phyloP scores from a whole-genome alignment of 129 eudicot genomes.

The Ambrosia trifida region DNA sequence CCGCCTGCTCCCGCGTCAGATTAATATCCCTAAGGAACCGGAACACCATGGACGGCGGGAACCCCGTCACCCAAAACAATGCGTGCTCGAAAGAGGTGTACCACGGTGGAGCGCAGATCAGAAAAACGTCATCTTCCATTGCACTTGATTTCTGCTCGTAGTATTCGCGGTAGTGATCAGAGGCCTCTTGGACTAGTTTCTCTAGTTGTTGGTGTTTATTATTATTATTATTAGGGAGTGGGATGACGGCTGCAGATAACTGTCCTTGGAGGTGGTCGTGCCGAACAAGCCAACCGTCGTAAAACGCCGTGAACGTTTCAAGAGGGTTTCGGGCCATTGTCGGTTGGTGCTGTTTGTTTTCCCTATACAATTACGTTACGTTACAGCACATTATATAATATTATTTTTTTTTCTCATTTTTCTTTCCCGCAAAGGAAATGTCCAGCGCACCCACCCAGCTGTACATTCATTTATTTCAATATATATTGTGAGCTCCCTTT shows the following conservation, averaged over 20 bases:
- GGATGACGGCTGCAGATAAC: slow-evolving; percentile 7
- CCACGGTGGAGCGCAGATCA: slow-evolving; percentile 55
- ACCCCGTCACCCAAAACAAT: slow-evolving; percentile 45
- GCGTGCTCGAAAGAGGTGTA: slow-evolving; percentile 46
- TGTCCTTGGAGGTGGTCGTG: slow-evolving; percentile 31
- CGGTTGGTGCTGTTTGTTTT: background rate
- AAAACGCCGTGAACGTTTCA: slow-evolving; percentile 38
- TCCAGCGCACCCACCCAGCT: too few species aligned
- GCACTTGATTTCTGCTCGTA: slow-evolving; percentile 32
- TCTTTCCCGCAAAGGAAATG: too few species aligned
- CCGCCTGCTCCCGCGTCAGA: slow-evolving; percentile 29
- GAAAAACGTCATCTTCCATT: slow-evolving; percentile 28
- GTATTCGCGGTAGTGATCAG: slow-evolving; percentile 38
- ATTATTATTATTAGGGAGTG: background rate
- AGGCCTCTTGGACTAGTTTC: slow-evolving; percentile 23
- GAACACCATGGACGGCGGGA: slow-evolving; percentile 43
- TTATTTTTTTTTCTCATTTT: too few species aligned
- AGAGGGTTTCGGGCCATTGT: slow-evolving; percentile 15
- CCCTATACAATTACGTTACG: too few species aligned
- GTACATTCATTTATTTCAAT: too few species aligned
- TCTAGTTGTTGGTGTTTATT: slow-evolving; percentile 2
- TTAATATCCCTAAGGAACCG: slow-evolving; percentile 18
- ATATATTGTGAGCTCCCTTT: too few species aligned
- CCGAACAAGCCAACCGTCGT: slow-evolving; percentile 37
- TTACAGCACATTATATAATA: too few species aligned